Evolutionary conservation across 106 monocot genomes (phyloP), one percentile per base, ranked within the genome.

Genomic region (Agapanthus africanus): DNA sequence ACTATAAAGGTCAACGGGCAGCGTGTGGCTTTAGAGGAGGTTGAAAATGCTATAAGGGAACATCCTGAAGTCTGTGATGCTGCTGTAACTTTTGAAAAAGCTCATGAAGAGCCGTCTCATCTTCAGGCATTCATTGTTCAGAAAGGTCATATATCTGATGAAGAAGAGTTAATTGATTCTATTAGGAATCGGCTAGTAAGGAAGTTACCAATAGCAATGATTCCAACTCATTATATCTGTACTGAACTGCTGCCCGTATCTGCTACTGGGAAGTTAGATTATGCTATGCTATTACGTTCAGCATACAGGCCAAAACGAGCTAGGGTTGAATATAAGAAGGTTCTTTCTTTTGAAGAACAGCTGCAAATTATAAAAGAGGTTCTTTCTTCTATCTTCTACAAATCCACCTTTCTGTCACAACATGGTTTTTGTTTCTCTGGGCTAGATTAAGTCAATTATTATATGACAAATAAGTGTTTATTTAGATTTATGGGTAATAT

Each of bases 1-100:
- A 78, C 71, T 23, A 49, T 95, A 49, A 91, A 95, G 80, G 67
- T 95, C 47, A 86, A 80, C 76, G 95, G 95, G 32, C 95, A 91
- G 32, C 88, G 88, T 54, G 56, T 91, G 64, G 74, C 86, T 42
- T 67, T 95, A 37, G 88, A 88, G 66, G 95, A 95, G 74, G 71
- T 95, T 74, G 95, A 95, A 80, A 70, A 54, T 69, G 63, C 73
- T 42, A 37, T 95, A 30, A 76, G 70, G 40, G 84, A 82, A 56
- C 95, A 95, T 72, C 86, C 86, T 54, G 80, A 76, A 66, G 80
- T 95, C 27, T 69, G 30, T 61, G 85, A 77, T 80, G 91, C 85
- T 71, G 91, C 84, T 66, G 88, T 88, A 35, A 85, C 66, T 77
- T 52, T 62, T 82, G 65, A 74, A 69, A 59, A 60, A 31, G 59